Evolutionary conservation across 352 stramenopile genomes (phyloP).

Genomic region (Phytopythium kandeliae): DNA sequence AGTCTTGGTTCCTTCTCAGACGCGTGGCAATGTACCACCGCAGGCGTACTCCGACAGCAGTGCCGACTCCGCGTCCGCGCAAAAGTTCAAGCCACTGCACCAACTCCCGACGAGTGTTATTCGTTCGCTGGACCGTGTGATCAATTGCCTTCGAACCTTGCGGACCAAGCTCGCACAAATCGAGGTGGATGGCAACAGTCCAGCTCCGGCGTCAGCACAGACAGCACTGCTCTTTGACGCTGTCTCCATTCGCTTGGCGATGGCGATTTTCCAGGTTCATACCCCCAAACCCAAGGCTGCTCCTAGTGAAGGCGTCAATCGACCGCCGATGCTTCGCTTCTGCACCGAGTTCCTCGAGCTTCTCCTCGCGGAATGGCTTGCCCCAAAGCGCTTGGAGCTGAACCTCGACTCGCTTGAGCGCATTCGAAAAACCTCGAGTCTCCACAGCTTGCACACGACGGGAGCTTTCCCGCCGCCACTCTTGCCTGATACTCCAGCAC

Average conservation of each 20-base stretch:
- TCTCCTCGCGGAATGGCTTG: conserved; percentile 49
- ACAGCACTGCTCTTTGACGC: conserved; percentile 32
- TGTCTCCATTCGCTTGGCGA: conserved; percentile 41
- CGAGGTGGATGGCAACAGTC: conserved; percentile 5
- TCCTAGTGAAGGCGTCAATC: not conserved
- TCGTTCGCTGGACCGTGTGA: conserved; percentile 57
- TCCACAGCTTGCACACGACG: not conserved
- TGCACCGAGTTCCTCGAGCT: conserved; percentile 38
- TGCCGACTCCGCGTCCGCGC: conserved; percentile 1
- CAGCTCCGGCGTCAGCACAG: conserved; percentile 1
- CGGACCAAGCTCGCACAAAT: conserved; percentile 24
- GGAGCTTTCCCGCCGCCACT: not conserved
- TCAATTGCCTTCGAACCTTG: conserved; percentile 40
- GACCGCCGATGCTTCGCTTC: conserved; percentile 11
- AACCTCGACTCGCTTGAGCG: conserved; percentile 64
- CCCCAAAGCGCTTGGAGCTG: conserved; percentile 55
- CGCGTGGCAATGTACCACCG: conserved; percentile 7
- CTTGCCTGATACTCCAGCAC: not conserved
- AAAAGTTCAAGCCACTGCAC: conserved; percentile 42
- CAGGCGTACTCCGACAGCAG: conserved; percentile 16
- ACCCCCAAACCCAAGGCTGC: not conserved
- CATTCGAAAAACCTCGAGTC: conserved; percentile 2
- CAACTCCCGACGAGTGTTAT: conserved; percentile 42
- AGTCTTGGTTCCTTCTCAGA: conserved; percentile 9
- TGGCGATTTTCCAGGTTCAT: conserved; percentile 62